phyloP scores from a whole-genome alignment of 1,284 basidiomycete species.

The Pseudozyma hubeiensis region DNA sequence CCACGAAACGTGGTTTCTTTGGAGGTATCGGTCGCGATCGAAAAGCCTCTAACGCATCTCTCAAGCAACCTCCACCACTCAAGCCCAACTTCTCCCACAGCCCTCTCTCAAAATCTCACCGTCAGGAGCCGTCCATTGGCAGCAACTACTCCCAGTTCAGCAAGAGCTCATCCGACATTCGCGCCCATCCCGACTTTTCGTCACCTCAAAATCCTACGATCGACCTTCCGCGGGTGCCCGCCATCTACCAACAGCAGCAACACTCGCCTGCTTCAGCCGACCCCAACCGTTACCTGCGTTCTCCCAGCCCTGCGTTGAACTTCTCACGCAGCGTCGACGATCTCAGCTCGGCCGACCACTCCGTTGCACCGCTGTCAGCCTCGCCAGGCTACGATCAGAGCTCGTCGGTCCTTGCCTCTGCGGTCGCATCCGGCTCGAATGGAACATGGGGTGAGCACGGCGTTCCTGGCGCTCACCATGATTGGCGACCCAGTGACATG shows the following conservation, averaged over 20 bases:
- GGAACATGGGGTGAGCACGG: constrained; percentile 59
- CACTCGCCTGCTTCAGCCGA: constrained; percentile 23
- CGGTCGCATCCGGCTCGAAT: constrained; percentile 18
- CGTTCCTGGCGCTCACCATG: constrained; percentile 24
- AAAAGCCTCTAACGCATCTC: constrained; percentile 44
- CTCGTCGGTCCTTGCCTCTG: constrained; percentile 26
- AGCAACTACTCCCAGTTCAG: constrained; percentile 47
- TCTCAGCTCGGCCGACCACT: constrained; percentile 35
- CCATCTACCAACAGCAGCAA: constrained; percentile 37
- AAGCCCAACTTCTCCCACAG: constrained; percentile 41
- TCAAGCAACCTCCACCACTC: constrained; percentile 21
- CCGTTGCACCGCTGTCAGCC: constrained; percentile 24
- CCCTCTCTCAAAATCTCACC: constrained; percentile 39
- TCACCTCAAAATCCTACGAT: constrained; percentile 25
- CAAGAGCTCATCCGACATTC: constrained; percentile 55
- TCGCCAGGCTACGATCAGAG: constrained; percentile 40
- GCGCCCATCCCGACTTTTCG: constrained; percentile 38
- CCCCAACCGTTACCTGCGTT: constrained; percentile 44
- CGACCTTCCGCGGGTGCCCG: constrained; percentile 46
- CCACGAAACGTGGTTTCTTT: constrained; percentile 59
- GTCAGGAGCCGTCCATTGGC: constrained; percentile 17
- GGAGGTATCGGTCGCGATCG: constrained; percentile 51
- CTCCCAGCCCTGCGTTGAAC: constrained; percentile 53
- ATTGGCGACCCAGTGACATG: constrained; percentile 58
- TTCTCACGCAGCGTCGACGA: constrained; percentile 64